Conservation (phyloP, 306 rosid species). For the Quercus aquifolioides region DNA sequence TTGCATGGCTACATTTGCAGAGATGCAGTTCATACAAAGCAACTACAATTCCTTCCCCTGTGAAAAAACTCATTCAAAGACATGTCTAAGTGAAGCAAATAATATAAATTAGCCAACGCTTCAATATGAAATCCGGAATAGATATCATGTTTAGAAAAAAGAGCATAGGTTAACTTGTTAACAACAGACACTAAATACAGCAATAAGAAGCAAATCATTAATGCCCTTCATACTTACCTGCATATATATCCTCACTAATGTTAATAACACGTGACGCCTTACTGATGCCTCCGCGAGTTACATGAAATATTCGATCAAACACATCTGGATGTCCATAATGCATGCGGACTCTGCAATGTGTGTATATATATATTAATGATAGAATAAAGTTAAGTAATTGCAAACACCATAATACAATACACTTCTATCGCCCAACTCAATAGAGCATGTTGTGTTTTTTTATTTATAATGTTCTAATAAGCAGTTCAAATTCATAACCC, state of each 20-base stretch:
- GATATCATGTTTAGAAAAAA: background rate
- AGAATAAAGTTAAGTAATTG: background rate
- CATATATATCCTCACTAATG: slow-evolving; percentile 93
- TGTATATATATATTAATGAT: background rate
- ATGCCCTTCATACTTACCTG: slow-evolving; percentile 46
- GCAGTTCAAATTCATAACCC: background rate
- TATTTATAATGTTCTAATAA: background rate
- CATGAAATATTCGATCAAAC: slow-evolving; percentile 90
- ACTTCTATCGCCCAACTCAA: background rate
- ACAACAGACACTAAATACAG: background rate
- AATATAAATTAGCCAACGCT: background rate
- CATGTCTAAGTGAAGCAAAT: background rate
- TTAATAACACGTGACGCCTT: slow-evolving; percentile 95
- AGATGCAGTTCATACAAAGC: too few species aligned
- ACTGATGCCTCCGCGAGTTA: slow-evolving; percentile 96
- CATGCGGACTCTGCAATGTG: slow-evolving; percentile 86
- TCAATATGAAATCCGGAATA: background rate
- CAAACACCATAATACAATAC: background rate
- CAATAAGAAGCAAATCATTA: background rate
- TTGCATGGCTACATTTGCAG: too few species aligned
- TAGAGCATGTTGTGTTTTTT: background rate
- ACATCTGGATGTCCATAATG: slow-evolving; percentile 99
- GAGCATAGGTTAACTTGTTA: background rate
- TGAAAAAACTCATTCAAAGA: background rate
- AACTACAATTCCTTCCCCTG: background rate